Conservation (phyloP, 148 eudicot genomes). For the Cornus suecica region DNA sequence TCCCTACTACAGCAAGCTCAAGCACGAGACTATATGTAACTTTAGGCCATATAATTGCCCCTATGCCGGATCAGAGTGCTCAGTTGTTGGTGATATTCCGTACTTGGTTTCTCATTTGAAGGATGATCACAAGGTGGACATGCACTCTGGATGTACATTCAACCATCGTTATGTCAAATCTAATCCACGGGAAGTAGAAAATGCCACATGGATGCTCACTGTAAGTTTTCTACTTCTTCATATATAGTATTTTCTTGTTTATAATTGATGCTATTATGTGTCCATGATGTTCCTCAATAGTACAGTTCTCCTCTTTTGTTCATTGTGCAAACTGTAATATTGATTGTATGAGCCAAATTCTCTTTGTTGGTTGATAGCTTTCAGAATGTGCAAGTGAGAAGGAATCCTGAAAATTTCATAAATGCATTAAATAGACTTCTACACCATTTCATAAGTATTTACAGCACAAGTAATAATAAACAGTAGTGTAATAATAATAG, state of each 20-base stretch:
- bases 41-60: slow-evolving; percentile 87
- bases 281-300: background rate
- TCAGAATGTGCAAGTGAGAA: background rate
- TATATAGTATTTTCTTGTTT: background rate
- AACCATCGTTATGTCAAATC: slow-evolving; percentile 91
- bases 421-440: background rate
- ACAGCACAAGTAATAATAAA: too few species aligned
- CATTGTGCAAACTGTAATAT: background rate
- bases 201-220: slow-evolving; percentile 93
- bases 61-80: slow-evolving; percentile 87
- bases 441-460: too few species aligned
- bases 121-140: slow-evolving; percentile 88
- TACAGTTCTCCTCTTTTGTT: background rate
- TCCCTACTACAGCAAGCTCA: slow-evolving; percentile 81
- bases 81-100: slow-evolving; percentile 69
- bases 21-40: slow-evolving; percentile 74
- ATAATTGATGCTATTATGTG: background rate
- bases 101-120: slow-evolving; percentile 65
- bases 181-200: slow-evolving; percentile 89
- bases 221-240: slow-evolving; percentile 45
- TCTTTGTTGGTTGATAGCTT: background rate
- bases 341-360: background rate
- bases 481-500: too few species aligned
- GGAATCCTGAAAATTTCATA: slow-evolving; percentile 4
- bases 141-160: slow-evolving; percentile 89